A percentile compares a stretch with the other conserved stretches of the same genome.
These are phyloP conservation scores for Cladosporium colombiae DNA, from an alignment of 2,329 filamentous ascomycete genomes.

Conservation along the genomic window DNA sequence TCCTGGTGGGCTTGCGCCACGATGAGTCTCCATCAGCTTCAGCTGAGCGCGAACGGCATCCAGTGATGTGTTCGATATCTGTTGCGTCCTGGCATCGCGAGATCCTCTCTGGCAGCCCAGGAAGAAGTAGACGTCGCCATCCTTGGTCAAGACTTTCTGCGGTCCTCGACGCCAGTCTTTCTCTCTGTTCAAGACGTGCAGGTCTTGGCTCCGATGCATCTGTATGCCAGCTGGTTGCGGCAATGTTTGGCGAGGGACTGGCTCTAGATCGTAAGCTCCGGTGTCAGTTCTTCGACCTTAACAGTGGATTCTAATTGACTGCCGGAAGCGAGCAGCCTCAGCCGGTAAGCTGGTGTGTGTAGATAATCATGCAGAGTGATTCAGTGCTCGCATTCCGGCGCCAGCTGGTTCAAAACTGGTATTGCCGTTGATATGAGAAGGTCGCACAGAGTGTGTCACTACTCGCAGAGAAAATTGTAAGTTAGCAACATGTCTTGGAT, in stretches of 20 bases:
- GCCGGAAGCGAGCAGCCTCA: slow-evolving; percentile 1
- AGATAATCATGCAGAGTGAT: slow-evolving; percentile 16
- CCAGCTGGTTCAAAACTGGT: background rate
- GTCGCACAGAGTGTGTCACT: background rate
- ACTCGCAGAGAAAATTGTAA: background rate
- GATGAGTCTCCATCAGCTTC: background rate
- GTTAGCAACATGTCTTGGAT: background rate
- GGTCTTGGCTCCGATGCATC: background rate
- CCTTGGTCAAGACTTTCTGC: background rate
- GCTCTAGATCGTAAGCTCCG: background rate
- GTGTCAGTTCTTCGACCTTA: background rate
- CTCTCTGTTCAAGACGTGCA: background rate
- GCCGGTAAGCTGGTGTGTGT: slow-evolving; percentile 18
- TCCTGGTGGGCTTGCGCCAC: background rate
- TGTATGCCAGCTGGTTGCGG: background rate
- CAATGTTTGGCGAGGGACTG: background rate
- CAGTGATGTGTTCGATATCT: background rate
- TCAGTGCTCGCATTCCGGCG: slow-evolving; percentile 12
- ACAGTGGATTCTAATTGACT: background rate
- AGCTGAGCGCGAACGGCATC: background rate
- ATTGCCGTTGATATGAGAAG: slow-evolving; percentile 2
- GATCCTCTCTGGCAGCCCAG: background rate
- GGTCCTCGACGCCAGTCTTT: background rate
- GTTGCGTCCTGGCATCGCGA: background rate
- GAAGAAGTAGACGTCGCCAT: background rate